Conservation (phyloP, 1,139 yeast genomes). For the Diutina pseudorugosa region DNA sequence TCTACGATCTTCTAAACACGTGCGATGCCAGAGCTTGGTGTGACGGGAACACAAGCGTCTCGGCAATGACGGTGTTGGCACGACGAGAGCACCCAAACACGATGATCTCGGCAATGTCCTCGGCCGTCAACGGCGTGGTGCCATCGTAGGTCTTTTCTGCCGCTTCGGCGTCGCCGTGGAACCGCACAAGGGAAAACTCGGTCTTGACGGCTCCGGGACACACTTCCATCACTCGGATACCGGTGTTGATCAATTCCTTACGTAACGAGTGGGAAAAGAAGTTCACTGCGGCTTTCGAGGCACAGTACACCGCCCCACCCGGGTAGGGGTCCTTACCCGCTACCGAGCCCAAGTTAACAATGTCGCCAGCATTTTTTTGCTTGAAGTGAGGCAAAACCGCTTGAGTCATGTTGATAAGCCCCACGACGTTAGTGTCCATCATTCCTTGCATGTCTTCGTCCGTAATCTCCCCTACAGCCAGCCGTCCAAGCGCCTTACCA, state of each 20-base stretch:
- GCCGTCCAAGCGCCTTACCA: conserved; percentile 10
- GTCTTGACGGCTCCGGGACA: conserved; percentile 11
- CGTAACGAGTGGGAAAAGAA: conserved; percentile 9
- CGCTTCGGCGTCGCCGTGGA: conserved; percentile 8
- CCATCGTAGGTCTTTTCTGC: conserved; percentile 10
- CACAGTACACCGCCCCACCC: conserved; percentile 10
- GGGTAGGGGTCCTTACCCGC: conserved; percentile 10
- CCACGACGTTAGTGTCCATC: conserved; percentile 10
- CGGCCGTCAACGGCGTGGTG: conserved; percentile 8
- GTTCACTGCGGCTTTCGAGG: conserved; percentile 10
- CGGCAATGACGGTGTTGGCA: conserved; percentile 9
- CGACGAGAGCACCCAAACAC: conserved; percentile 9
- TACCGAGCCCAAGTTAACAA: conserved; percentile 10
- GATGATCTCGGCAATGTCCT: conserved; percentile 10
- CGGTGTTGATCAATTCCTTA: conserved; percentile 10
- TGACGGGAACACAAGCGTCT: conserved; percentile 5
- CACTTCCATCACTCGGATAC: conserved; percentile 9
- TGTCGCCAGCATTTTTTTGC: conserved; percentile 9
- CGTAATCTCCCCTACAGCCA: conserved; percentile 8
- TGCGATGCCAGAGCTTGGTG: conserved; percentile 4
- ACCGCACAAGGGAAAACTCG: conserved; percentile 9
- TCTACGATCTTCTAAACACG: conserved; percentile 3
- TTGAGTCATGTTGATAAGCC: conserved; percentile 10
- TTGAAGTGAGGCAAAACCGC: conserved; percentile 10
- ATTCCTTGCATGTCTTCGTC: conserved; percentile 8